Percentiles rank a stretch among this genome's conserved stretches.
phyloP scores from a whole-genome alignment of 139 green algal species.

The Pleodorina starrii region DNA sequence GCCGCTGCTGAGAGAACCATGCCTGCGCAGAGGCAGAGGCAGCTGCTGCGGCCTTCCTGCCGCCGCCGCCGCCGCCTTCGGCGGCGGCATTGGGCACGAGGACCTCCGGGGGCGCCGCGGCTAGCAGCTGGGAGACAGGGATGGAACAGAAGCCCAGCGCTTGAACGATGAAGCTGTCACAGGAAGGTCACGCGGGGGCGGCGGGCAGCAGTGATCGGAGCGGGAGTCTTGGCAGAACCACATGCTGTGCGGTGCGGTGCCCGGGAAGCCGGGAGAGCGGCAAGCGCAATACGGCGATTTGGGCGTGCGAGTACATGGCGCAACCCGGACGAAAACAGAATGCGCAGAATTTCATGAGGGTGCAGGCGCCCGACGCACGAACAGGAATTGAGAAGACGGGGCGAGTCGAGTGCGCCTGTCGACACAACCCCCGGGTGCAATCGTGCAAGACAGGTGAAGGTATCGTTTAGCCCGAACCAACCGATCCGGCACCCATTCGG shows the following conservation, averaged over 20 bases:
- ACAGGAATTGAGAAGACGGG: too few relatives aligned
- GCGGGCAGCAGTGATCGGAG: not conserved
- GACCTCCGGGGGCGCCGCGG: not conserved
- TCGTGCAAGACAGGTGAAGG: too few relatives aligned
- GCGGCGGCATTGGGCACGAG: not conserved
- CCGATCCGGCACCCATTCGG: too few relatives aligned
- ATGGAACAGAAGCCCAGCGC: conserved; percentile 41
- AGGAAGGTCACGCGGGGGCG: not conserved
- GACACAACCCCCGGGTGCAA: too few relatives aligned
- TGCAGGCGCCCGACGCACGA: too few relatives aligned
- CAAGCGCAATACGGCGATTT: too few relatives aligned
- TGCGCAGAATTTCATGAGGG: too few relatives aligned
- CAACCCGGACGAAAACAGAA: not conserved
- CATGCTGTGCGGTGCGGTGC: too few relatives aligned
- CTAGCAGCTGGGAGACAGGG: not conserved
- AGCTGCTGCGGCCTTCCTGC: not conserved
- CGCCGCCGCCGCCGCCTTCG: not conserved
- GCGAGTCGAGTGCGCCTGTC: too few relatives aligned
- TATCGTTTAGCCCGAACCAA: too few relatives aligned
- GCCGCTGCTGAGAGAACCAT: not conserved
- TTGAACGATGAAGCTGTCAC: conserved; percentile 10
- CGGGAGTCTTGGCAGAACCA: not conserved
- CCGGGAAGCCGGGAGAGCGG: too few relatives aligned
- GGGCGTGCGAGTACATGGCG: not conserved
- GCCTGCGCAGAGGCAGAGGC: not conserved